Conservation (phyloP, 441 rosid species). For the Flueggea neowawraea region DNA sequence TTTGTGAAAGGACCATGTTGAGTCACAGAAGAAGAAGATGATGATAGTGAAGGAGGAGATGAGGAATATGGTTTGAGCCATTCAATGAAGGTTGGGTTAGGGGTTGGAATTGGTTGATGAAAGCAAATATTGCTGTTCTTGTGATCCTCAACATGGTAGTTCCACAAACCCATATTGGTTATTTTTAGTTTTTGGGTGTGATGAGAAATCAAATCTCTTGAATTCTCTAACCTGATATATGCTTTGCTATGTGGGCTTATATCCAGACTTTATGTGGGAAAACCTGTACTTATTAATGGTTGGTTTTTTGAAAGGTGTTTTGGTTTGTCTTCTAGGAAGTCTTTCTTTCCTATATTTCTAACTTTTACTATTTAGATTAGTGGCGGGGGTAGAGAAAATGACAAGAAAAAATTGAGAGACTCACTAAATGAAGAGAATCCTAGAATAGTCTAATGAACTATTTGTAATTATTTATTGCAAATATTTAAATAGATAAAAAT, state of each 20-base stretch:
- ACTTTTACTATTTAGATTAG: slow-evolving; percentile 23
- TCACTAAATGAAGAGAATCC: slow-evolving; percentile 49
- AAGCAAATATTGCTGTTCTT: slow-evolving; percentile 24
- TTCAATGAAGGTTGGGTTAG: slow-evolving; percentile 64
- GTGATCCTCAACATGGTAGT: slow-evolving; percentile 34
- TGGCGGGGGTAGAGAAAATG: slow-evolving; percentile 62
- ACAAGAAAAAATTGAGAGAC: slow-evolving; percentile 29
- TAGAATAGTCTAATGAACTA: slow-evolving; percentile 31
- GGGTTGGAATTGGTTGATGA: slow-evolving; percentile 21
- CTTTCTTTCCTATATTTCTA: slow-evolving; percentile 20
- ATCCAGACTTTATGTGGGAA: slow-evolving; percentile 49
- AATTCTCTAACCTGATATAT: slow-evolving; percentile 15
- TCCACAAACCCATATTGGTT: slow-evolving; percentile 49
- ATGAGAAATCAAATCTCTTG: slow-evolving; percentile 10
- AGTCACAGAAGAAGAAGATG: slow-evolving; percentile 29
- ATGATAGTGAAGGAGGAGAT: slow-evolving; percentile 20
- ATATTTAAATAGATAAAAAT: too few relatives aligned
- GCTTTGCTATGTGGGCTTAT: slow-evolving; percentile 17
- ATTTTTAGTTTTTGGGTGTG: slow-evolving; percentile 3
- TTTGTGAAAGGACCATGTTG: slow-evolving; percentile 31
- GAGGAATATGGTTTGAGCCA: slow-evolving; percentile 76
- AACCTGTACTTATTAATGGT: slow-evolving; percentile 31
- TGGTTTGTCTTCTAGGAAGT: slow-evolving; percentile 56
- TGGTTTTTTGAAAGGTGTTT: slow-evolving; percentile 38
- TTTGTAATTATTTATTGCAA: not conserved